phyloP scores from a whole-genome alignment of 177 flowering plant species.

The Telopea speciosissima region DNA sequence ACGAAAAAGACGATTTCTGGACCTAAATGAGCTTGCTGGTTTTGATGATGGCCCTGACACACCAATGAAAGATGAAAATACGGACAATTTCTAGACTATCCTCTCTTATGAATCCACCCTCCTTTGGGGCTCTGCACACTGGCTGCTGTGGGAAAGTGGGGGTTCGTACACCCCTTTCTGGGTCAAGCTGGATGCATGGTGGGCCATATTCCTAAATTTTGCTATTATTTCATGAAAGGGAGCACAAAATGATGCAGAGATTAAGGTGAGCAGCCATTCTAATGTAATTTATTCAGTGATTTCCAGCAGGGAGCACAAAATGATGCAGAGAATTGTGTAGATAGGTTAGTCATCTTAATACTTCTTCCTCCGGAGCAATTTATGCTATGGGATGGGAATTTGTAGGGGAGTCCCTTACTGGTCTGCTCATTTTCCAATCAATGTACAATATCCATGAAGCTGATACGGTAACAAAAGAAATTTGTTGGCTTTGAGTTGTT shows the following conservation, averaged over 20 bases:
- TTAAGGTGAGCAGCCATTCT: slow-evolving; percentile 21
- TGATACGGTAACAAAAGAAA: slow-evolving; percentile 2
- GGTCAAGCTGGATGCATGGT: slow-evolving; percentile 30
- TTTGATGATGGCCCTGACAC: slow-evolving; percentile 78
- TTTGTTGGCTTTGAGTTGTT: not conserved
- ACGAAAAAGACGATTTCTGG: slow-evolving; percentile 67
- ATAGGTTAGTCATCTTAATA: not conserved
- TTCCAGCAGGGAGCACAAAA: slow-evolving; percentile 3
- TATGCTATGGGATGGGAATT: not conserved
- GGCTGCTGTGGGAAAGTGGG: not conserved
- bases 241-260: too few relatives aligned
- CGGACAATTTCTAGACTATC: slow-evolving; percentile 27
- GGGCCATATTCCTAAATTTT: slow-evolving; percentile 34
- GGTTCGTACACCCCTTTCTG: not conserved
- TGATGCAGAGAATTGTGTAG: slow-evolving; percentile 1
- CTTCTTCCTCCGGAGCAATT: not conserved
- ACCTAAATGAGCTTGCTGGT: slow-evolving; percentile 90
- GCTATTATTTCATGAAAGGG: slow-evolving; percentile 28
- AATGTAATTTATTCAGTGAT: slow-evolving; percentile 17
- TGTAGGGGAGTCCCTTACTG: not conserved
- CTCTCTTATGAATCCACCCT: not conserved
- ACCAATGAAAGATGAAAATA: slow-evolving; percentile 45
- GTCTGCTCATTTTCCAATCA: not conserved
- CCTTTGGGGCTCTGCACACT: not conserved
- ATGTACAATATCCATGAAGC: not conserved